Base-by-base conservation (phyloP, 129 eudicot species). In the Gnaphalium uliginosum region DNA sequence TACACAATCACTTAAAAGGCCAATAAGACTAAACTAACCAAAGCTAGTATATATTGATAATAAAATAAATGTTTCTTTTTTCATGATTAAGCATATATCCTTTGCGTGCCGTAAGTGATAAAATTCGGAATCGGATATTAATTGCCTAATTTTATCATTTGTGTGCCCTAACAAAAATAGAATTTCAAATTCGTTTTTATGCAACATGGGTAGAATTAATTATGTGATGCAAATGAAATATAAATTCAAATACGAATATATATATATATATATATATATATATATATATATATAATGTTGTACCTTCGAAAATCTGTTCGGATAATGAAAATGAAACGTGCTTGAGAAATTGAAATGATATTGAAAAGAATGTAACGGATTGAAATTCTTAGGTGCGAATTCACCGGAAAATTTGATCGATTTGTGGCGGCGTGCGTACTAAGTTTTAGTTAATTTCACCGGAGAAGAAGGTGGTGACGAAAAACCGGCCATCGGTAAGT, bases 391-490 rank as follows among this genome's bases (percentile, higher is more conserved):
- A 43, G 63, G 62, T 19, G 46, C 17, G 18, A 77, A 41, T 4
- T 68, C 68, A 6, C 53, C 37, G 41, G 29, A 68, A 59, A n/a
- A n/a, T n/a, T n/a, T n/a, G n/a, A n/a, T n/a, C n/a, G n/a, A 51
- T 30, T 24, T 27, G 8, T n/a, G 14, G 39, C 53, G 21, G 23
- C 56, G 50, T 76, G 39, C 22, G 14, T 57, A 14, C 13, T 46
- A 15, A 29, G 56, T 59, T 43, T 69, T 50, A 27, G 17, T 68
- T 78, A 13, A 37, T 8, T 43, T 58, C 39, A 68, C 51, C 75
- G 81, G 81, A 78, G 81, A 72, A 57, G 77, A 71, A 23, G 59
- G 82, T 24, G 77, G 10, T 50, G 76, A 65, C 81, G 62, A 26
- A 18, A 65, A 41, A 57, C 53, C 54, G 76, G 54, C 70, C 25